phyloP scores from a whole-genome alignment of 108 stramenopile genomes.

The Stephanodiscus triporus region DNA sequence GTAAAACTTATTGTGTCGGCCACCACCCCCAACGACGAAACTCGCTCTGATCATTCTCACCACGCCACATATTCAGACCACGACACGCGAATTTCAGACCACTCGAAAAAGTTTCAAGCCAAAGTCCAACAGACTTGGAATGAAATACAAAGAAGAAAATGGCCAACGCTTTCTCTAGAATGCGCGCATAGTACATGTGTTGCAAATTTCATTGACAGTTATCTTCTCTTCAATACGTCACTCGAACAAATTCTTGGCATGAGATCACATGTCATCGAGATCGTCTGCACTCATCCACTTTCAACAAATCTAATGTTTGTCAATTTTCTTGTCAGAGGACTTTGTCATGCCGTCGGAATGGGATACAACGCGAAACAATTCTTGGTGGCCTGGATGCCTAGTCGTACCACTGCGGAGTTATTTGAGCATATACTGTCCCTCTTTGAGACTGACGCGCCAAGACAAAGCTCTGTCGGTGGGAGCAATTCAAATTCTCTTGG shows the following conservation, averaged over 20 bases:
- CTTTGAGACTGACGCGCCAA: conserved; percentile 18
- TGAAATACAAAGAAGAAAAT: conserved; percentile 50
- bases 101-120: conserved; percentile 9
- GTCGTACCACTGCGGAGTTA: conserved; percentile 5
- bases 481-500: conserved; percentile 25
- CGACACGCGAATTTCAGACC: conserved; percentile 18
- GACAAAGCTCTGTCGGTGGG: conserved; percentile 6
- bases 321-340: conserved; percentile 24
- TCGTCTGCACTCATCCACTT: conserved; percentile 4
- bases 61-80: not conserved
- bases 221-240: not conserved
- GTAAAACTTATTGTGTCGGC: conserved; percentile 59
- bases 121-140: conserved; percentile 12
- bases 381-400: conserved; percentile 16
- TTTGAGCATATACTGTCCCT: conserved; percentile 15
- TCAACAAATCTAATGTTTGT: conserved; percentile 33
- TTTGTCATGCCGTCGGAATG: conserved; percentile 1
- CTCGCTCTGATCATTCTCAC: no score
- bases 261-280: conserved; percentile 3
- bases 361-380: conserved; percentile 7
- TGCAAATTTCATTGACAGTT: conserved; percentile 10
- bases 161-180: conserved; percentile 22
- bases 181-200: not conserved
- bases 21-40: conserved; percentile 29
- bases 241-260: conserved; percentile 6